Base-by-base conservation (phyloP, 306 rosid genomes). In the Sophora flavescens region DNA sequence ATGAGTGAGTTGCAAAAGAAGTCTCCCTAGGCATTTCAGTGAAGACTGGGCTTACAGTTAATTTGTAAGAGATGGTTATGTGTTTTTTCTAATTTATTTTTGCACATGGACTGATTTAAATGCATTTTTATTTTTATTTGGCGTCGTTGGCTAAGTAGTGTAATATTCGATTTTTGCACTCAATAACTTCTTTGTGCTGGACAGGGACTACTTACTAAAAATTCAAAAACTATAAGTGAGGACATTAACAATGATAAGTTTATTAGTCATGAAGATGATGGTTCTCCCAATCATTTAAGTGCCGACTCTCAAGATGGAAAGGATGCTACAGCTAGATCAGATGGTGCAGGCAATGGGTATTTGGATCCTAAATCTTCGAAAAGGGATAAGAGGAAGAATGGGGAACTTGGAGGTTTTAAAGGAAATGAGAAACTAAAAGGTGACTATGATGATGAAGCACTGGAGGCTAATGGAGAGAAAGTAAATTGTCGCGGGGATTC, bases 281-380 rank as follows among this genome's bases (percentile, higher is more conserved):
- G 68, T 60, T 85, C 80, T 85, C 84, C 80, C 26, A 77, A 64
- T 51, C 56, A 63, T 68, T 80, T 75, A 42, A 71, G 82, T 17
- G 72, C 70, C 35, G 88, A 48, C 71, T 62, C 51, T 74, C 73
- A 51, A 53, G 81, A 73, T 75, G 69, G 63, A 47, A 79, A 68
- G 53, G 48, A 32, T 84, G 80, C 58, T 47, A 80, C 56, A 74
- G 75, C 26, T 70, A 8, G 59, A 52, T 47, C 58, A 14, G 87
- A 69, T 80, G 85, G 44, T 80, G 51, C 52, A 61, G 80, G 75
- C 51, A 87, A 87, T 76, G 95, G 91, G 22, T 59, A 62, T 77
- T 70, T 76, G 76, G 84, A 71, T 79, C 51, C 22, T 8, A 80
- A 80, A 71, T 81, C 82, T 80, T 82, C 74, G 13, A 78, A 70